Base-by-base conservation (phyloP, 148 eudicot species). In the Salicornia ramosissima region DNA sequence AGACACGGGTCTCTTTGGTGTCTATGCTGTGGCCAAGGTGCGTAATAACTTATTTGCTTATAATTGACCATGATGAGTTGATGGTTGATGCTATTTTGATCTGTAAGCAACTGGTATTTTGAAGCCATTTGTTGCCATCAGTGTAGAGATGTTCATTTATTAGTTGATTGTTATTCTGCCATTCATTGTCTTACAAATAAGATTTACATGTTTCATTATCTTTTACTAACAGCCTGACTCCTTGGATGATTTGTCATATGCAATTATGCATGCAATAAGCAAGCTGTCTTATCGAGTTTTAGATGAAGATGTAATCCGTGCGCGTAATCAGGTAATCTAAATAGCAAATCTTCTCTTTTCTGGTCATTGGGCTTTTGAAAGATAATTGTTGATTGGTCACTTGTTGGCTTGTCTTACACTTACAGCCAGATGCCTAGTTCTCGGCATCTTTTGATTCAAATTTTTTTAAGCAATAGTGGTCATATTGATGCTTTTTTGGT, bases 251-350 rank as follows among this genome's bases (percentile, higher is more conserved):
- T 80, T 85, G 42, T 78, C 88, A 30, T 87, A 80, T 82, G 80
- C 80, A 55, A 87, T 85, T 64, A 87, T 87, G 91, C 70, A 81
- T 47, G 82, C 75, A 64, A 53, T 85, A 31, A 72, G 81, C 75
- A 87, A 83, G 77, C 77, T 87, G 65, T 85, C 85, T 30, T 87
- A 87, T 75, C 79, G 80, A 46, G 91, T 85, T 16, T 77, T 84
- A 65, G 88, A 87, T 1, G 81, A 64, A 28, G 91, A 87, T 67
- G 88, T 87, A 59, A 80, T 72, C 43, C 91, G 91, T 71, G 91
- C 91, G 62, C 77, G 85, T 71, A 87, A 87, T 80, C 87, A 87
- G 91, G 91, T 87, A 82, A 18, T 40, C 6, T 39, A 46, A 13
- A 46, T 65, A 10, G 25, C 31, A 25, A 22, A 22, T 57, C 49